Base-by-base conservation (phyloP, 2,329 filamentous ascomycete genomes). In the Cladophialophora carrionii region DNA sequence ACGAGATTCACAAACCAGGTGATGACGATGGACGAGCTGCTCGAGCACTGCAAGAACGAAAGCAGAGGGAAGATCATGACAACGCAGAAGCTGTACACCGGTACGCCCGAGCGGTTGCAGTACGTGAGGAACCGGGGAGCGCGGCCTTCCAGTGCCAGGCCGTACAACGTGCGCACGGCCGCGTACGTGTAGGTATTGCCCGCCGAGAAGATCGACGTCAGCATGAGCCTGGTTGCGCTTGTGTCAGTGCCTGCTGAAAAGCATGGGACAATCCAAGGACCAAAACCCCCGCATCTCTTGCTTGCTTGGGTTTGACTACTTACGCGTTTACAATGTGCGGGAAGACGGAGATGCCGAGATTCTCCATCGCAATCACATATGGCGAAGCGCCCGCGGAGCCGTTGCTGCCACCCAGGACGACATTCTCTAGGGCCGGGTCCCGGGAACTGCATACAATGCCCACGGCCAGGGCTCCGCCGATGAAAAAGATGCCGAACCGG, bases 401-500 rank as follows among this genome's bases (percentile, higher is more conserved):
- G 51, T 70, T 73, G 51, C 71, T 75, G 4, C 49, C 57, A 1
- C 49, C 37, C 7, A 31, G 5, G 71, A 88, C 87, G 0, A 85
- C 86, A 48, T 78, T 80, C 3, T 78, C 81, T 53, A 92, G 80
- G 6, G 81, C 79, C 0, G 78, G 72, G 70, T 92, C 85, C 59
- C 88, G 82, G 73, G 87, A 88, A 2, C 90, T 81, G 57, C 91
- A 84, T 31, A 91, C 75, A 58, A 91, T 87, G 5, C 89, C 88
- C 2, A 91, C 87, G 9, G 83, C 85, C 3, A 94, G 80, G 0
- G 88, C 86, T 1, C 89, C 89, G 1, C 90, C 83, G 43, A 90
- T 84, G 77, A 91, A 92, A 76, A 93, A 93, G 17, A 85, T 78
- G 0, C 88, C 87, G 43, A 93, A 80, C n/a, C 90, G 88, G 74